Evolutionary conservation across 805 yeast genomes (phyloP).

Genomic region (Candida ascalaphidarum): DNA sequence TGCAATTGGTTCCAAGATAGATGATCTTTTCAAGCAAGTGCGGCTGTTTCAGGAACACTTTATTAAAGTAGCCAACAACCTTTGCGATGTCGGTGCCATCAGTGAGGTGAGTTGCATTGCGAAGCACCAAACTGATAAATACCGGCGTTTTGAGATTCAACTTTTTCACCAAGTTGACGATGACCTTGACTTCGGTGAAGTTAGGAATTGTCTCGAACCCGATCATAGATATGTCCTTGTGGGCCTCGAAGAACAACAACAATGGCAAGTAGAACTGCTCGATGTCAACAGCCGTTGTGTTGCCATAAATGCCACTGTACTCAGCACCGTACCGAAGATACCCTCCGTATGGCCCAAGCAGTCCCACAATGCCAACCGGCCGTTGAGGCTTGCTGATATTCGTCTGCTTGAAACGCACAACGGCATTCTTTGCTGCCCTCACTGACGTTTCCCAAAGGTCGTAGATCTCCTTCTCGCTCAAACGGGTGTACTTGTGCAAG

Average conservation of each 20-base stretch:
- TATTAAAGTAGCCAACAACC: constrained; percentile 22
- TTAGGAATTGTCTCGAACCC: constrained; percentile 72
- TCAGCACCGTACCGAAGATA: constrained; percentile 61
- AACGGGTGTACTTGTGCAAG: too few relatives aligned
- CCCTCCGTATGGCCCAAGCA: constrained; percentile 76
- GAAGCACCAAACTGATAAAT: constrained; percentile 38
- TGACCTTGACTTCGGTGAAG: constrained; percentile 43
- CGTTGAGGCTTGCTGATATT: too few relatives aligned
- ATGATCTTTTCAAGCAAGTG: constrained; percentile 9
- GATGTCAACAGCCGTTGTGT: constrained; percentile 25
- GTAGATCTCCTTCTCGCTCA: too few relatives aligned
- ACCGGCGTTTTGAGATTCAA: constrained; percentile 17
- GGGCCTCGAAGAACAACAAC: constrained; percentile 25
- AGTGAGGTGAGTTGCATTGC: constrained; percentile 11
- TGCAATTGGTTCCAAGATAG: constrained; percentile 65
- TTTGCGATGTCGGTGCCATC: constrained; percentile 22
- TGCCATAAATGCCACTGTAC: constrained; percentile 58
- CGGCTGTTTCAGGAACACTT: constrained; percentile 4
- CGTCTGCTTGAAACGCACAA: too few relatives aligned
- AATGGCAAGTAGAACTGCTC: constrained; percentile 41
- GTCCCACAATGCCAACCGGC: constrained; percentile 41
- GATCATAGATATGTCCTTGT: constrained; percentile 43
- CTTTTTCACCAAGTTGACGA: constrained; percentile 32
- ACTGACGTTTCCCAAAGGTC: too few relatives aligned
- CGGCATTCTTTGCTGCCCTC: too few relatives aligned